These are phyloP conservation scores for Candida krabiensis DNA, from an alignment of 805 yeast species.

Conservation along the genomic window DNA sequence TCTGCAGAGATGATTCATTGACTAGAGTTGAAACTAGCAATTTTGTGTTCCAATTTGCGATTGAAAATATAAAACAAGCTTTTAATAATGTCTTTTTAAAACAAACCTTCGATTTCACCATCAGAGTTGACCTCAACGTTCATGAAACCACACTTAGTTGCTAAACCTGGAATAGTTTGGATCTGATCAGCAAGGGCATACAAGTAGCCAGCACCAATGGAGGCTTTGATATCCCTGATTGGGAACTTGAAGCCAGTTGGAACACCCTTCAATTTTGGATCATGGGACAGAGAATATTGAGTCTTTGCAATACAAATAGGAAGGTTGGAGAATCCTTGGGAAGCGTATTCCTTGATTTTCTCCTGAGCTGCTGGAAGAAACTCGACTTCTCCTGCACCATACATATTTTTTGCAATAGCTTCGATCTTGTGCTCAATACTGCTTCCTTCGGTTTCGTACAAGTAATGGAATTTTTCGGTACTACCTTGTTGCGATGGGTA, in stretches of 20 bases:
- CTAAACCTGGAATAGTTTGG: conserved; percentile 95
- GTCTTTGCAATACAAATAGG: conserved; percentile 98
- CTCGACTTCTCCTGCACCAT: conserved; percentile 87
- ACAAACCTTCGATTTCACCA: conserved; percentile 93
- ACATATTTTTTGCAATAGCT: conserved; percentile 83
- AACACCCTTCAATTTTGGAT: conserved; percentile 89
- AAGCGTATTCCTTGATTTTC: conserved; percentile 77
- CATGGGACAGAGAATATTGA: conserved; percentile 94
- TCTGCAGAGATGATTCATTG: too few species aligned
- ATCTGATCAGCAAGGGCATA: conserved; percentile 97
- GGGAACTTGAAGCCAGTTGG: conserved; percentile 95
- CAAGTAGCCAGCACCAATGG: conserved; percentile 95
- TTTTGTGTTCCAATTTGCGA: too few species aligned
- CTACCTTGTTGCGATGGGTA: conserved; percentile 36
- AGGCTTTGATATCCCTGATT: conserved; percentile 88
- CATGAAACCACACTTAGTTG: conserved; percentile 96
- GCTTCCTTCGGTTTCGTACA: conserved; percentile 65
- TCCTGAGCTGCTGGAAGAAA: conserved; percentile 76
- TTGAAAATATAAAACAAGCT: not conserved
- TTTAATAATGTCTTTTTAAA: conserved; percentile 45
- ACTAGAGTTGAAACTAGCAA: too few species aligned
- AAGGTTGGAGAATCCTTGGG: conserved; percentile 85
- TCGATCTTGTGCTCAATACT: conserved; percentile 78
- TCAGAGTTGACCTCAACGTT: conserved; percentile 88
- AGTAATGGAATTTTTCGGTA: conserved; percentile 51